phyloP scores from a whole-genome alignment of 1,284 basidiomycete species.

The Leccinum variabile region DNA sequence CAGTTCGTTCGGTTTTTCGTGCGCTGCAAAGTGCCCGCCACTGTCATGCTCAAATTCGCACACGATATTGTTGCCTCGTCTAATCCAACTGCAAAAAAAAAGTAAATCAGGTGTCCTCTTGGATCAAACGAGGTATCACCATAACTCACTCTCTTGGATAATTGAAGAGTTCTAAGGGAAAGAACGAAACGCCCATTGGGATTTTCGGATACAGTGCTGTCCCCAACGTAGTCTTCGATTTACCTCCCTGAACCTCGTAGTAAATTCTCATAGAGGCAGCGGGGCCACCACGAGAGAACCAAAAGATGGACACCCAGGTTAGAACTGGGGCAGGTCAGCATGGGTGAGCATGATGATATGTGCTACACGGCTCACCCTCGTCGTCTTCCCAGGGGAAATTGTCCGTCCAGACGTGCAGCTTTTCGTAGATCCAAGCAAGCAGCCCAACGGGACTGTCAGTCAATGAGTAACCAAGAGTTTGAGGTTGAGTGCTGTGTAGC shows the following conservation, averaged over 20 bases:
- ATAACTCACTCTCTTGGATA: conserved; percentile 41
- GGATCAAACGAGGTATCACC: neutral
- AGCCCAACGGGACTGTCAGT: conserved; percentile 56
- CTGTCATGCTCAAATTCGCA: conserved; percentile 32
- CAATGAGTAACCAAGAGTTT: conserved; percentile 56
- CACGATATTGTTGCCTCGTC: conserved; percentile 14
- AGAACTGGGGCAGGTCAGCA: conserved; percentile 39
- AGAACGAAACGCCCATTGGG: conserved; percentile 49
- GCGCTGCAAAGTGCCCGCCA: conserved; percentile 44
- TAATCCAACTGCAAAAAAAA: conserved; percentile 21
- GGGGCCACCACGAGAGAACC: conserved; percentile 58
- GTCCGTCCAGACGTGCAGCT: conserved; percentile 54
- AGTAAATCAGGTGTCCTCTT: neutral
- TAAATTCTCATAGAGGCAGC: conserved; percentile 55
- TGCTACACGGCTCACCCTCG: conserved; percentile 40
- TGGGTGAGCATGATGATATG: conserved; percentile 1
- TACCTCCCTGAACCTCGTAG: conserved; percentile 38
- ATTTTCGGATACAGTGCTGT: conserved; percentile 28
- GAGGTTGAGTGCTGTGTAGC: conserved; percentile 51
- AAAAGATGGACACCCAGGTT: conserved; percentile 58
- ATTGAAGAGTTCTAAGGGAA: conserved; percentile 45
- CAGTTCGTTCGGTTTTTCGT: conserved; percentile 37
- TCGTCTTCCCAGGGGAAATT: conserved; percentile 50
- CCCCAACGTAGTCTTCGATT: neutral
- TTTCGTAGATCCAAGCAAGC: conserved; percentile 61